A percentile compares a stretch with the other conserved stretches of the same genome.
phyloP scores from a whole-genome alignment of 352 stramenopile species.

The Phytophthora agathidicida region DNA sequence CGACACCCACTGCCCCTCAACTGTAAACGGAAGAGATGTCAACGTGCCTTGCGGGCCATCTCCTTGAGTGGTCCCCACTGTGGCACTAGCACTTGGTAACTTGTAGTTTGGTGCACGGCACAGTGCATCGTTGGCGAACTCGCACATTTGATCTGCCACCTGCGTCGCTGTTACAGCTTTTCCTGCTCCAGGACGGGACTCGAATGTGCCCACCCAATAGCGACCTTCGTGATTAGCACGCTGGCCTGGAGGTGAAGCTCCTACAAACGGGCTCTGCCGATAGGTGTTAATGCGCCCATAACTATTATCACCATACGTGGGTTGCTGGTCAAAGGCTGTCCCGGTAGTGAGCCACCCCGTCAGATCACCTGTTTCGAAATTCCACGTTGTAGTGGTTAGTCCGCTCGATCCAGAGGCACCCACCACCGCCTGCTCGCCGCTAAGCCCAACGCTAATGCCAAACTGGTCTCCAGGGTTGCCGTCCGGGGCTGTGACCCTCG shows the following conservation, averaged over 20 bases:
- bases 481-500: conserved; percentile 63
- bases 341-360: conserved; percentile 94
- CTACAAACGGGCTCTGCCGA: conserved; percentile 8
- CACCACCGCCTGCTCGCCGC: conserved; percentile 79
- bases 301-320: conserved; percentile 96
- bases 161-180: conserved; percentile 49
- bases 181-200: conserved; percentile 84
- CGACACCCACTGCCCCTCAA: conserved; percentile 88
- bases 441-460: conserved; percentile 73
- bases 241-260: conserved; percentile 43
- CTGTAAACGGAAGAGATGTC: conserved; percentile 94
- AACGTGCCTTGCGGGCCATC: conserved; percentile 93
- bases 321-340: conserved; percentile 93
- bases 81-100: conserved; percentile 59
- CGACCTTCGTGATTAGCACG: conserved; percentile 75
- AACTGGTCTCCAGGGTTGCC: conserved; percentile 81
- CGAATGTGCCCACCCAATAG: conserved; percentile 96
- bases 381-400: conserved; percentile 93
- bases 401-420: conserved; percentile 70
- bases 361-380: conserved; percentile 97
- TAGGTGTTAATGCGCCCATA: conserved; percentile 86
- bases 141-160: conserved; percentile 48
- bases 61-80: conserved; percentile 83
- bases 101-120: conserved; percentile 78
- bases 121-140: conserved; percentile 75